These are phyloP conservation scores for Amanita brunnescens DNA, from an alignment of 768 basidiomycete species.

Conservation along the genomic window DNA sequence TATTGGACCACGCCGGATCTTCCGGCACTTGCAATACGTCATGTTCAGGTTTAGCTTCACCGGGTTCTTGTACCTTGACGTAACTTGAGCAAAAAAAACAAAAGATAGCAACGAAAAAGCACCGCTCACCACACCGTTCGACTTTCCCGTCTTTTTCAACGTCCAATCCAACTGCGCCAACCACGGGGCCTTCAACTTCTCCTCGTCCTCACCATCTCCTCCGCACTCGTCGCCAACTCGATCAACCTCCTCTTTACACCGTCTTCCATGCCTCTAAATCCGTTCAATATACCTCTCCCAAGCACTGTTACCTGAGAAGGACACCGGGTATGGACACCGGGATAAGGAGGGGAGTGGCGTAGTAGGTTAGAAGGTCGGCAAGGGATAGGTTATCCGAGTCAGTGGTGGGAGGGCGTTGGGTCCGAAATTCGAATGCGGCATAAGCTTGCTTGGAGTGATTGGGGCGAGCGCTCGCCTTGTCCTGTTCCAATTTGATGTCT, in stretches of 20 bases:
- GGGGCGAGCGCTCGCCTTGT: background rate
- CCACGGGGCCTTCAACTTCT: constrained; percentile 78
- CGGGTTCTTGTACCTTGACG: too few species aligned
- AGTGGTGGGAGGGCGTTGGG: too few species aligned
- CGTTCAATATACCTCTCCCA: constrained; percentile 79
- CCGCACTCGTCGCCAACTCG: constrained; percentile 51
- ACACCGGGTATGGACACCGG: constrained; percentile 86
- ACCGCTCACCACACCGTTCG: too few species aligned
- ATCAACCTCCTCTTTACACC: constrained; percentile 63
- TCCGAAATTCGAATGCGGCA: too few species aligned
- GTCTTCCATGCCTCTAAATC: constrained; percentile 68
- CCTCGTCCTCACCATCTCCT: constrained; percentile 49
- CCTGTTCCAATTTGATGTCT: constrained; percentile 51
- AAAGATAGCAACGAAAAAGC: too few species aligned
- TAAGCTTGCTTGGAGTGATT: constrained; percentile 75
- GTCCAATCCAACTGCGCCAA: constrained; percentile 70
- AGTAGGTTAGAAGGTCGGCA: too few species aligned
- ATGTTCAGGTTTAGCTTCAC: too few species aligned
- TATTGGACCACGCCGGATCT: too few species aligned
- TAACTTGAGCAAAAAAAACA: too few species aligned
- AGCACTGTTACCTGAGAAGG: constrained; percentile 83
- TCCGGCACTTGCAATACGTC: too few species aligned
- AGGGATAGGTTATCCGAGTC: too few species aligned
- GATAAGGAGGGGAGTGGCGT: constrained; percentile 73
- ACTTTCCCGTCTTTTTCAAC: too few species aligned